Evolutionary conservation across 805 yeast genomes (phyloP).

Genomic region (Candida adriatica): DNA sequence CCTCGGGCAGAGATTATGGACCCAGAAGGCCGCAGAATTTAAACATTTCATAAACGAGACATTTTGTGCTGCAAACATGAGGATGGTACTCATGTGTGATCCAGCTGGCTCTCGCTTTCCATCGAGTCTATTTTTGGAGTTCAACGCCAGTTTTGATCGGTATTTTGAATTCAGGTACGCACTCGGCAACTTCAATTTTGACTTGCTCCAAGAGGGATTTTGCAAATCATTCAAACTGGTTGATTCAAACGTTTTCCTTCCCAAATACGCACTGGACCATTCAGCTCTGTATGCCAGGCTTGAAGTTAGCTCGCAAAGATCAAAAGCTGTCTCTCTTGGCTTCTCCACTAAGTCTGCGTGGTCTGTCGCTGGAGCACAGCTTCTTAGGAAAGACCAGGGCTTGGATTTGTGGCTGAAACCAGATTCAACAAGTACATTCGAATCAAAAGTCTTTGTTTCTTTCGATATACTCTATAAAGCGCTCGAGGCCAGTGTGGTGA

Average conservation of each 20-base stretch:
- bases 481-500: slow-evolving; percentile 28
- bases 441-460: slow-evolving; percentile 34
- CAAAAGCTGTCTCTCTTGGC: slow-evolving; percentile 27
- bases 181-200: slow-evolving; percentile 10
- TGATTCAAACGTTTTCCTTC: slow-evolving; percentile 30
- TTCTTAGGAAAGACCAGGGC: slow-evolving; percentile 27
- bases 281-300: slow-evolving; percentile 20
- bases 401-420: slow-evolving; percentile 48
- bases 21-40: slow-evolving; percentile 30
- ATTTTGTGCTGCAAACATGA: slow-evolving; percentile 27
- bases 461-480: slow-evolving; percentile 35
- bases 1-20: slow-evolving; percentile 37
- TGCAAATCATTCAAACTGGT: slow-evolving; percentile 1
- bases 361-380: slow-evolving; percentile 27
- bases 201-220: not conserved
- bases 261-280: slow-evolving; percentile 27
- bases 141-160: too few relatives aligned
- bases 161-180: slow-evolving; percentile 40
- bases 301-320: slow-evolving; percentile 18
- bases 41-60: slow-evolving; percentile 24
- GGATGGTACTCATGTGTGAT: slow-evolving; percentile 30
- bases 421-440: slow-evolving; percentile 25
- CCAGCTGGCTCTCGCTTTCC: slow-evolving; percentile 1
- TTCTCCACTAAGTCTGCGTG: slow-evolving; percentile 27
- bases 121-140: too few relatives aligned